Percentiles rank a stretch among this genome's conserved stretches.
These are phyloP conservation scores for Starmerella bombi DNA, from an alignment of 805 yeast species.

Conservation along the genomic window DNA sequence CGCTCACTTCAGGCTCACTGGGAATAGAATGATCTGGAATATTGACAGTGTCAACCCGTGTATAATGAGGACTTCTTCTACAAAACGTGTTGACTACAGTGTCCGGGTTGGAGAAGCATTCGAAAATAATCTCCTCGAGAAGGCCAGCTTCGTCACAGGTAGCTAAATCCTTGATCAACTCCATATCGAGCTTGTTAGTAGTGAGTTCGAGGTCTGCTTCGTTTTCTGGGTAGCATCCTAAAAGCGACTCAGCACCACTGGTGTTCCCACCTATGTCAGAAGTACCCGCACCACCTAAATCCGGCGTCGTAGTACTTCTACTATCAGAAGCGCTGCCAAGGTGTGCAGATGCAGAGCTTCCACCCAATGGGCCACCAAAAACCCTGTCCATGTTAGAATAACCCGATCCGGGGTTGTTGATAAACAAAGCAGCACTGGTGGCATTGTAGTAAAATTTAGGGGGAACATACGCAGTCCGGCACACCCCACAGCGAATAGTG, in stretches of 20 bases:
- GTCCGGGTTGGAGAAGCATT: slow-evolving; percentile 16
- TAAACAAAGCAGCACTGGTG: slow-evolving; percentile 7
- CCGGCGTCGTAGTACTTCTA: neutral
- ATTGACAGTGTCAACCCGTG: neutral
- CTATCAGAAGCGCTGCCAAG: neutral
- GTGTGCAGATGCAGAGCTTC: neutral
- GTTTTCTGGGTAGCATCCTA: slow-evolving; percentile 7
- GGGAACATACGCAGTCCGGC: slow-evolving; percentile 20
- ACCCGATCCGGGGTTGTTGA: neutral
- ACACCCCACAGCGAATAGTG: slow-evolving; percentile 14
- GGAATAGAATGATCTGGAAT: neutral
- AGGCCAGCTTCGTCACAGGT: slow-evolving; percentile 14
- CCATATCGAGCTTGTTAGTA: slow-evolving; percentile 14
- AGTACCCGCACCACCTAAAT: neutral
- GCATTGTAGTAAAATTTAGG: slow-evolving; percentile 13
- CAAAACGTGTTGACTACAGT: slow-evolving; percentile 14
- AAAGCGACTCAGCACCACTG: slow-evolving; percentile 5
- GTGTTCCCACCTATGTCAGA: neutral
- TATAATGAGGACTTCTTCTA: neutral
- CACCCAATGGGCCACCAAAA: neutral
- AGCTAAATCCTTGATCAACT: slow-evolving; percentile 17
- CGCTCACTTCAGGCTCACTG: neutral
- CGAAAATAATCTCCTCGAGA: slow-evolving; percentile 19
- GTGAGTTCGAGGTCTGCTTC: slow-evolving; percentile 4
- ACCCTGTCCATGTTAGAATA: neutral